Conservation (phyloP, 345 rosid genomes). For the Camelina sativa region DNA sequence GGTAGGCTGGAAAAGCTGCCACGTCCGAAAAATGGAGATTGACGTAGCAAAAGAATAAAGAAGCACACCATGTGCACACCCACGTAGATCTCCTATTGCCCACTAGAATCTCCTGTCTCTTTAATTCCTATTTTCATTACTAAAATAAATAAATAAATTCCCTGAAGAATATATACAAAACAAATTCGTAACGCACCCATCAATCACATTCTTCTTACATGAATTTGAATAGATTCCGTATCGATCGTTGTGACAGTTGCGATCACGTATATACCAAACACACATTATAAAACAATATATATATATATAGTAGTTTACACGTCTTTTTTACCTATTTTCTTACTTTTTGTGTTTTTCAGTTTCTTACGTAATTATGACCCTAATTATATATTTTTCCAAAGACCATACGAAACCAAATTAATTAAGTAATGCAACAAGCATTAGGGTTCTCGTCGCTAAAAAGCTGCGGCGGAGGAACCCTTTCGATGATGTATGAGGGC, state of each 20-base stretch:
- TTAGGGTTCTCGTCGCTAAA: slow-evolving; percentile 98
- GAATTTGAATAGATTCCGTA: slow-evolving; percentile 24
- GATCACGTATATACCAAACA: slow-evolving; percentile 34
- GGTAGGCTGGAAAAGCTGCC: slow-evolving; percentile 40
- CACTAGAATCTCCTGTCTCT: slow-evolving; percentile 31
- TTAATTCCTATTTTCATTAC: neutral
- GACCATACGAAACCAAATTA: slow-evolving; percentile 35
- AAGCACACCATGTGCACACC: slow-evolving; percentile 38
- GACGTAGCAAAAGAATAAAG: slow-evolving; percentile 36
- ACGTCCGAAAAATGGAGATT: slow-evolving; percentile 37
- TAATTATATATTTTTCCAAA: slow-evolving; percentile 6
- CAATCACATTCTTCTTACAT: neutral
- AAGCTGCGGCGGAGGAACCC: slow-evolving; percentile 84
- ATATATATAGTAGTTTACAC: slow-evolving; percentile 9
- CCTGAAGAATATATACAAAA: slow-evolving; percentile 20
- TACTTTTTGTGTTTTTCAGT: neutral
- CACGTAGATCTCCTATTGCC: slow-evolving; percentile 25
- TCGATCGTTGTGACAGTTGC: slow-evolving; percentile 17
- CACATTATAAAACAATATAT: neutral
- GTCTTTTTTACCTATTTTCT: neutral
- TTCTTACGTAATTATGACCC: slow-evolving; percentile 27
- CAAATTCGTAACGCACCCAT: neutral
- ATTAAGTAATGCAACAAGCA: slow-evolving; percentile 81
- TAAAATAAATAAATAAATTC: neutral
- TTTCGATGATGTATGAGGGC: slow-evolving; percentile 71